Evolutionary conservation across 1,284 basidiomycete genomes (phyloP).

Genomic region (Gymnopus androsaceus): DNA sequence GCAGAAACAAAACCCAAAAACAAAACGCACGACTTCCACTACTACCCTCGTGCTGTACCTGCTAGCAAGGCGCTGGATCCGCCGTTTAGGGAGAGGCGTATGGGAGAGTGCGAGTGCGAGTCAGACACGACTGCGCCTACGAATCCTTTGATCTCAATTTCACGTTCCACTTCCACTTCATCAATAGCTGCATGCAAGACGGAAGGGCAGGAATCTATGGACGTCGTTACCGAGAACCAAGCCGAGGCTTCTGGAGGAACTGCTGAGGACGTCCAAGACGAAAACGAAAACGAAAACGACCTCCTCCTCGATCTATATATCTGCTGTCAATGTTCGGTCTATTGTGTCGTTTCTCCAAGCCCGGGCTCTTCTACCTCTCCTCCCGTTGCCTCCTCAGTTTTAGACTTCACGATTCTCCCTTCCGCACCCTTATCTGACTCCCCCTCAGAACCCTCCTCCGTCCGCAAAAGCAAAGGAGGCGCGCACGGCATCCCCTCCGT

Average conservation of each 20-base stretch:
- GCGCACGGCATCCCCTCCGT: conserved; percentile 55
- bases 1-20: conserved; percentile 35
- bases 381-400: neutral
- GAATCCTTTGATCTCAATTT: no score
- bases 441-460: neutral
- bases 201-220: conserved; percentile 24
- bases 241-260: no score
- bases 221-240: neutral
- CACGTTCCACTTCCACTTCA: no score
- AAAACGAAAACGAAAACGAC: no score
- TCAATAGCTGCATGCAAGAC: no score
- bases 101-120: conserved; percentile 33
- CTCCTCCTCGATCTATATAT: conserved; percentile 72
- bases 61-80: conserved; percentile 26
- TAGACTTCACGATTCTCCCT: neutral
- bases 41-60: conserved; percentile 67
- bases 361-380: neutral
- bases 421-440: no score
- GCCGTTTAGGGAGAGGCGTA: neutral
- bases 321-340: conserved; percentile 79
- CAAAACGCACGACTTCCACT: conserved; percentile 78
- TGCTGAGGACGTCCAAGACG: no score
- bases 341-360: conserved; percentile 65
- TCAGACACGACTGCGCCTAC: no score
- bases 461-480: neutral